Evolutionary conservation across 2,329 filamentous ascomycete species (phyloP).

Genomic region (Colletotrichum costaricense): DNA sequence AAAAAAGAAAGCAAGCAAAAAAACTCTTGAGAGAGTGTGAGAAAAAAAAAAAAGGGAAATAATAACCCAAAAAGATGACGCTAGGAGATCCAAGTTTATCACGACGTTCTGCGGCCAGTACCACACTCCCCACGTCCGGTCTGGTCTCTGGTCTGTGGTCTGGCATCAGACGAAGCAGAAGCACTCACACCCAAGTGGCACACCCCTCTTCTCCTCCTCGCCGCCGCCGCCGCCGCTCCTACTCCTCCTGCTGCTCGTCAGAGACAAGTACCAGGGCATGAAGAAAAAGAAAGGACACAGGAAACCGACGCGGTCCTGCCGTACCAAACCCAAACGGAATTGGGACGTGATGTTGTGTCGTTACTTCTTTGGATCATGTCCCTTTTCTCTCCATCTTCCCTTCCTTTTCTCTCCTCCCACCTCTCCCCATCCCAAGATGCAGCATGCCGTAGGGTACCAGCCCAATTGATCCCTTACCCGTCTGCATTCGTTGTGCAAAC

Average conservation of each 20-base stretch:
- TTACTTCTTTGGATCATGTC: constrained; percentile 36
- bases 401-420: constrained; percentile 28
- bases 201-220: constrained; percentile 32
- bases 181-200: constrained; percentile 37
- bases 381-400: constrained; percentile 32
- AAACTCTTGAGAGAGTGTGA: neutral
- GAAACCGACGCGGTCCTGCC: constrained; percentile 32
- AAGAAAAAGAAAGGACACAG: constrained; percentile 37
- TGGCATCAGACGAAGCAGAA: constrained; percentile 34
- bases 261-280: constrained; percentile 38
- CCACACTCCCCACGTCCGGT: constrained; percentile 33
- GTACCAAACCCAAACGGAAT: constrained; percentile 35
- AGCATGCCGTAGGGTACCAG: constrained; percentile 38
- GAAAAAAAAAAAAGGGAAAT: neutral
- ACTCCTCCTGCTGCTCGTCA: constrained; percentile 27
- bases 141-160: constrained; percentile 25
- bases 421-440: constrained; percentile 35
- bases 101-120: constrained; percentile 33
- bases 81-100: constrained; percentile 32
- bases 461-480: constrained; percentile 35
- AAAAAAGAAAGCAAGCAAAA: constrained; percentile 1
- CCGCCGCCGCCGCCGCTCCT: constrained; percentile 12
- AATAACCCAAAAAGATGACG: constrained; percentile 25
- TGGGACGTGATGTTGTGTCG: constrained; percentile 33
- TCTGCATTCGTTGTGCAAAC: constrained; percentile 31